Evolutionary conservation across 1,284 basidiomycete species (phyloP), one percentile per base, ranked within the genome.

Genomic region (Jaminaea rosea): DNA sequence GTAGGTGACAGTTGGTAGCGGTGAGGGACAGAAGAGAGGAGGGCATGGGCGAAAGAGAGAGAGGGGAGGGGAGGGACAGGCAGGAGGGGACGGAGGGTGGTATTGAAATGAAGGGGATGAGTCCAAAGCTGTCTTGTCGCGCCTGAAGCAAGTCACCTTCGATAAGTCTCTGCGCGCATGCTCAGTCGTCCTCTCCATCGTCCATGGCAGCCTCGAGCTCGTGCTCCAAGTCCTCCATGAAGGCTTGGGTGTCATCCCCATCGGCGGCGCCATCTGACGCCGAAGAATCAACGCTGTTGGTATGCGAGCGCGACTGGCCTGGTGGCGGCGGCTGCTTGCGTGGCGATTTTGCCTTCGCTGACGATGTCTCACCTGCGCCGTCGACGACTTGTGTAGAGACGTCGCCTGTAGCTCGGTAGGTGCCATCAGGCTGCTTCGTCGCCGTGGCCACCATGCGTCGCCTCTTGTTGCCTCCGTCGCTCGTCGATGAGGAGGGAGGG

Each of bases 141-240:
- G n/a, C n/a, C n/a, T n/a, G n/a, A n/a, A n/a, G n/a, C n/a, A n/a
- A n/a, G n/a, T n/a, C n/a, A n/a, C n/a, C n/a, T n/a, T n/a, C n/a
- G n/a, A n/a, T n/a, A n/a, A n/a, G n/a, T 39, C 1, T 52, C 52
- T 49, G 37, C 1, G 21, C 39, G 5, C 53, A 42, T 23, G 53
- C 51, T 2, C n/a, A n/a, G 4, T 26, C 46, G 13, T 13, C 41
- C 10, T 45, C 49, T 7, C n/a, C 44, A 21, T 32, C 55, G 37
- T 42, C 39, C 39, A 42, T 45, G 31, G 28, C 41, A 11, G 11
- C 11, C 31, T 52, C 46, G 42, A 44, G 42, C 1, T 17, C 21
- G 4, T 50, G 45, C 24, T 57, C 46, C n/a, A 53, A 23, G 23
- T 42, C 39, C 23, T 42, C 11, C 39, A 42, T 47, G 44, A 31